Evolutionary conservation across 257 asterid species (phyloP).

Genomic region (Thymus quinquecostatus): DNA sequence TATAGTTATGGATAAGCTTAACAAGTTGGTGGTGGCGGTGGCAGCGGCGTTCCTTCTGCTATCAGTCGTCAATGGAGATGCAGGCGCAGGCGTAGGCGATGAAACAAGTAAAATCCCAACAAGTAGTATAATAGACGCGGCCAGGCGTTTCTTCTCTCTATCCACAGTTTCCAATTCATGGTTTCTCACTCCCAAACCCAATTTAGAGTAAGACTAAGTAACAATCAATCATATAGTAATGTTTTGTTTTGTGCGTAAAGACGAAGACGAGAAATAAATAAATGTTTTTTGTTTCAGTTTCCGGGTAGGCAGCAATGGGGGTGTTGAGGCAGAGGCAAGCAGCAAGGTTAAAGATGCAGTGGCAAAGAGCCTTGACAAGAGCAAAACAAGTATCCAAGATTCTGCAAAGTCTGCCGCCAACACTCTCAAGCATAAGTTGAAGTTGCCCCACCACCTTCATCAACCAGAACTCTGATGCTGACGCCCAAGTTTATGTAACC

Average conservation of each 20-base stretch:
- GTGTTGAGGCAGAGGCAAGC: background rate
- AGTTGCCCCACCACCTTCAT: too few relatives aligned
- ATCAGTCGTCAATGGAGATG: background rate
- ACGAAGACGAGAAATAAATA: too few relatives aligned
- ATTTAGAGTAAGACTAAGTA: conserved; percentile 32
- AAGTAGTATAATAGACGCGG: conserved; percentile 33
- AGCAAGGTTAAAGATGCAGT: conserved; percentile 44
- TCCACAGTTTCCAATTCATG: conserved; percentile 28
- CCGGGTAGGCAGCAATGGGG: conserved; percentile 19
- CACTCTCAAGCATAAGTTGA: background rate
- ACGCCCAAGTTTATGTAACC: too few relatives aligned
- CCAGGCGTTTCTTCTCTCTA: conserved; percentile 33
- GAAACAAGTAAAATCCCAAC: background rate
- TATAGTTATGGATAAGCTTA: background rate
- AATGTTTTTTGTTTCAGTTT: conserved; percentile 17
- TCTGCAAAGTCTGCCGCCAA: conserved; percentile 39
- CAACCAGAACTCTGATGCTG: too few relatives aligned
- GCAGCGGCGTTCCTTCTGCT: background rate
- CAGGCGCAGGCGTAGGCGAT: background rate
- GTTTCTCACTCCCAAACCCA: conserved; percentile 30
- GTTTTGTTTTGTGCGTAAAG: background rate
- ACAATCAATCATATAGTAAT: background rate
- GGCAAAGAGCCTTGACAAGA: conserved; percentile 46
- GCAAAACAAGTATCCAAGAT: conserved; percentile 35
- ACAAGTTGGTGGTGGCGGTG: background rate